Evolutionary conservation across 371 early-diverging fungal species (phyloP), one percentile per base, ranked within the genome.

Genomic region (Parasitella parasitica): DNA sequence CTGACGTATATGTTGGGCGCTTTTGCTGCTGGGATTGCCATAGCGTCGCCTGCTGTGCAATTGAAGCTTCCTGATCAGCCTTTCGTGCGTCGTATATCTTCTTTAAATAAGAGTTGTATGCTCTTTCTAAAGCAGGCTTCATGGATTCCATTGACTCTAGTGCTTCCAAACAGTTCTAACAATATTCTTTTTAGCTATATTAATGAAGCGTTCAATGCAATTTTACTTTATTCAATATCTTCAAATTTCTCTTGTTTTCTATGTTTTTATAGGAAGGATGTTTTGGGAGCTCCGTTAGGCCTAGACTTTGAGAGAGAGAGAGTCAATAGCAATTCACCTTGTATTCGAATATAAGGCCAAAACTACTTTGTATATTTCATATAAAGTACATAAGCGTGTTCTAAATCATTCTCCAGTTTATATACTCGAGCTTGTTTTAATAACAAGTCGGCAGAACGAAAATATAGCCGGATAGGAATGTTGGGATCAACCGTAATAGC

Each of bases 371-470:
- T 78, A 46, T 79, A 82, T 41, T 81, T 80, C 78, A 86, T 77
- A 46, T 82, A 83, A 0, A 81, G 64, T 9, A 82, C 59, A 54
- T 84, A 86, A 1, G 84, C 80, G 48, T 77, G 77, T 43, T 82
- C 78, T 8, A 77, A 57, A 59, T 86, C 85, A 32, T 76, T 61
- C 72, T 86, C 86, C 12, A 46, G 53, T 38, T 67, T 69, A 63
- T 86, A 86, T 11, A 83, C 70, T 54, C 73, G 54, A 58, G 83
- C 86, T 77, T 86, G 86, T 51, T 76, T 80, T 30, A 79, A 70
- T 24, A 84, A 48, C 2, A 74, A 67, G 26, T 81, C 78, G 6
- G 85, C 86, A 6, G 84, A 79, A 4, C 85, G 81, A 66, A 84
- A 75, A 66, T 83, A 86, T 16, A 79, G 71, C 30, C 80, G 77